Percentiles rank a stretch among this genome's conserved stretches.
Evolutionary conservation across 352 stramenopile genomes (phyloP).

Genomic region (Phytophthora uliginosa): DNA sequence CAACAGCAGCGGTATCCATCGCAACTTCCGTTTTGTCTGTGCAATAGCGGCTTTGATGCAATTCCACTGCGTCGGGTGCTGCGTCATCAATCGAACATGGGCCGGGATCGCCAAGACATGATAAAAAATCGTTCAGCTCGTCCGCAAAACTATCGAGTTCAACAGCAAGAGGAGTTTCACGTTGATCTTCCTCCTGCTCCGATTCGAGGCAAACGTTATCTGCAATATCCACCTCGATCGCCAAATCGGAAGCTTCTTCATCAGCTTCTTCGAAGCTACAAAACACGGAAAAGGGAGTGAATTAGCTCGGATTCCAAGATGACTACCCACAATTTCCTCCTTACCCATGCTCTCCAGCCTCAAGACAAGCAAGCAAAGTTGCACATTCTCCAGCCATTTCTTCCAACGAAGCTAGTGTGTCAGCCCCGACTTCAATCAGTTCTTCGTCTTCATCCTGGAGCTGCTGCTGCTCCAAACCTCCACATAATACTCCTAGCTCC

Average conservation of each 20-base stretch:
- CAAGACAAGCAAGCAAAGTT: slow-evolving; percentile 34
- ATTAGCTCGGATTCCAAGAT: background rate
- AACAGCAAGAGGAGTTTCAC: slow-evolving; percentile 18
- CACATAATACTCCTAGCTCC: slow-evolving; percentile 35
- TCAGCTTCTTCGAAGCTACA: background rate
- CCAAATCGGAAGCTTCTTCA: background rate
- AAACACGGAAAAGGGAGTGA: background rate
- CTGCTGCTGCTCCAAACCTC: slow-evolving; percentile 28
- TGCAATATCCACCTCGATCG: background rate
- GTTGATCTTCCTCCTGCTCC: background rate
- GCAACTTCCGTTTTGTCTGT: background rate
- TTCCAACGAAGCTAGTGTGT: slow-evolving; percentile 30
- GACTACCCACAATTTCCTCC: background rate
- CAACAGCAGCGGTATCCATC: background rate
- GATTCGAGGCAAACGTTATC: background rate
- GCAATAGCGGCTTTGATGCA: background rate
- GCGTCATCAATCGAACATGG: background rate
- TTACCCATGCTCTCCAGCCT: slow-evolving; percentile 16
- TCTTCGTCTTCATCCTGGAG: slow-evolving; percentile 14
- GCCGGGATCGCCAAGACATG: slow-evolving; percentile 6
- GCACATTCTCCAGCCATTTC: slow-evolving; percentile 32
- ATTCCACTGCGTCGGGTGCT: background rate
- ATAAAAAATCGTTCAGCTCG: slow-evolving; percentile 37
- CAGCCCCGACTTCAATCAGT: background rate
- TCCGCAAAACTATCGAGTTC: slow-evolving; percentile 43